phyloP scores from a whole-genome alignment of 2,329 filamentous ascomycete species.

The Xylaria sp. region DNA sequence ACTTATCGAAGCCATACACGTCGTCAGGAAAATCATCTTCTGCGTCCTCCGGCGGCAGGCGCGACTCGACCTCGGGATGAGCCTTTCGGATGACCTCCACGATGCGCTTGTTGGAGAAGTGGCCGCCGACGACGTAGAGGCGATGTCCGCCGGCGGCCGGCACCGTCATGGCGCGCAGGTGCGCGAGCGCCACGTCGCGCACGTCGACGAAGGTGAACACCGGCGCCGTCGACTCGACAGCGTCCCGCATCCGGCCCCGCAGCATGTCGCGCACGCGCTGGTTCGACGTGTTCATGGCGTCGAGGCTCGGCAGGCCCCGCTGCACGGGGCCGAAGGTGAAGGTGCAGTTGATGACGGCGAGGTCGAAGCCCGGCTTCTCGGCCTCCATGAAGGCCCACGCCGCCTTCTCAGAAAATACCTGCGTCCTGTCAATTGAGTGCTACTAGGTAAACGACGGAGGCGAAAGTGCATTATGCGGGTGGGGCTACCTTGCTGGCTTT shows the following conservation, averaged over 20 bases:
- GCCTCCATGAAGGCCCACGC: conserved; percentile 66
- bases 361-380: conserved; percentile 59
- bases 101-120: conserved; percentile 64
- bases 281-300: conserved; percentile 74
- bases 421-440: neutral
- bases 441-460: conserved; percentile 2
- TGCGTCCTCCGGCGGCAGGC: conserved; percentile 47
- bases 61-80: conserved; percentile 54
- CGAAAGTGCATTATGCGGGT: neutral
- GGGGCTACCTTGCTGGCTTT: conserved; percentile 48
- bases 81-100: conserved; percentile 57
- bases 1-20: conserved; percentile 60
- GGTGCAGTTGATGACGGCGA: conserved; percentile 65
- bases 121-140: conserved; percentile 64
- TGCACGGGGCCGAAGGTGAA: conserved; percentile 66
- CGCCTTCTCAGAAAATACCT: conserved; percentile 68
- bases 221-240: conserved; percentile 58
- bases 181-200: conserved; percentile 63
- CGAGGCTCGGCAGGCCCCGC: conserved; percentile 64
- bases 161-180: conserved; percentile 62
- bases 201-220: conserved; percentile 64
- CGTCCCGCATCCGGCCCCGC: conserved; percentile 61
- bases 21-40: conserved; percentile 48
- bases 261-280: conserved; percentile 65
- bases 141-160: conserved; percentile 61